Evolutionary conservation across 306 rosid species (phyloP), one percentile per base, ranked within the genome.

Genomic region (Quercus berberidifolia): DNA sequence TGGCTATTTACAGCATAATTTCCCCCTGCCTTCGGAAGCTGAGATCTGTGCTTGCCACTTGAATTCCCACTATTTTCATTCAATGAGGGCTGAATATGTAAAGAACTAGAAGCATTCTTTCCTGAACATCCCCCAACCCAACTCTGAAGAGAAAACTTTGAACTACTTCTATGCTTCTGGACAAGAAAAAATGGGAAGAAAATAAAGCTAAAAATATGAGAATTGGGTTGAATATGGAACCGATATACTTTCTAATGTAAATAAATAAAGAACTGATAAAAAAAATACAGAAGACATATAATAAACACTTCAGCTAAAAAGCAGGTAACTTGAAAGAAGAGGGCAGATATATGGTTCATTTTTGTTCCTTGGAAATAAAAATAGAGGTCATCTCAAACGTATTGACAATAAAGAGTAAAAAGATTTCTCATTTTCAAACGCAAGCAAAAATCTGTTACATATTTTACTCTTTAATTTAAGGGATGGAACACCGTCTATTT

Each of bases 131-230:
- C 97, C 54, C 98, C 97, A 81, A 87, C 94, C 94, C 95, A 92
- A 82, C 93, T 86, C 83, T 92, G 97, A 82, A 91, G 75, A 51
- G 97, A 91, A 83, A 91, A 86, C 75, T 94, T 94, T 23, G 97
- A 92, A 80, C 89, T 85, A 81, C 88, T 94, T 85, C 95, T 89
- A 69, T 94, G 97, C 81, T 91, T 94, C 99, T 94, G 89, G 46
- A 81, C n/a, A 82, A 78, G 69, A 76, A 80, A 30, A 67, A 33
- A 67, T 19, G 23, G 59, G 78, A 82, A 72, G 41, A 74, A 77
- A 6, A 15, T 64, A 64, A 46, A 74, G 6, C 21, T 64, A 15
- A 77, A 59, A 31, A 17, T n/a, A 9, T 33, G 55, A 71, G 77
- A 78, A 30, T 33, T 56, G 62, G 31, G 15, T 28, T 33, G 35